Base-by-base conservation (phyloP, 2,329 filamentous ascomycete genomes). In the Botryotinia globosa region DNA sequence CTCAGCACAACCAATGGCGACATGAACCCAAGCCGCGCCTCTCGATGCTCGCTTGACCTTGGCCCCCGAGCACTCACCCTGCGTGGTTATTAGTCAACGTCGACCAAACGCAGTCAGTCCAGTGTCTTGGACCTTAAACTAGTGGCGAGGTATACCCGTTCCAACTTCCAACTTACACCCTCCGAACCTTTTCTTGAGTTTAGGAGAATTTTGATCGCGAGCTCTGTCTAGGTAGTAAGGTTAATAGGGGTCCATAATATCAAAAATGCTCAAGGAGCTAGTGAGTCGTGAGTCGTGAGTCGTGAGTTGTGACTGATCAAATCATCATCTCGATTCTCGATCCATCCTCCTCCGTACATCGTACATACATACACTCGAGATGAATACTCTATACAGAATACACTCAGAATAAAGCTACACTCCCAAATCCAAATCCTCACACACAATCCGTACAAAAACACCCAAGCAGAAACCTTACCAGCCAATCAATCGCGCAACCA, bases 81-180 rank as follows among this genome's bases (percentile, higher is more conserved):
- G 16, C 29, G 22, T 58, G 29, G 56, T 56, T 56, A n/a, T n/a
- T n/a, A n/a, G n/a, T n/a, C n/a, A 56, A 29, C 16, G 51, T 56
- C 51, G n/a, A 18, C 51, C 51, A 56, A 29, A 56, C 51, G 51
- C 51, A 9, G n/a, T 18, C 51, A 29, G 14, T 56, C n/a, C 51
- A 18, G n/a, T 56, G 51, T 56, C 51, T 56, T 56, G 51, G 51
- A 56, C n/a, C n/a, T 56, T 56, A 18, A n/a, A 29, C 51, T 56
- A 56, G 51, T 56, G 51, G 51, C 51, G n/a, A 56, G n/a, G 51
- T 56, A 56, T 56, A 56, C n/a, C 51, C n/a, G 51, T 56, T n/a
- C n/a, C n/a, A n/a, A n/a, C n/a, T n/a, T n/a, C n/a, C n/a, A n/a
- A n/a, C n/a, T n/a, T 29, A 8, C 7, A 56, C n/a, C 51, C n/a